Conservation (phyloP, 352 stramenopile genomes). For the Pythium myriotylum region DNA sequence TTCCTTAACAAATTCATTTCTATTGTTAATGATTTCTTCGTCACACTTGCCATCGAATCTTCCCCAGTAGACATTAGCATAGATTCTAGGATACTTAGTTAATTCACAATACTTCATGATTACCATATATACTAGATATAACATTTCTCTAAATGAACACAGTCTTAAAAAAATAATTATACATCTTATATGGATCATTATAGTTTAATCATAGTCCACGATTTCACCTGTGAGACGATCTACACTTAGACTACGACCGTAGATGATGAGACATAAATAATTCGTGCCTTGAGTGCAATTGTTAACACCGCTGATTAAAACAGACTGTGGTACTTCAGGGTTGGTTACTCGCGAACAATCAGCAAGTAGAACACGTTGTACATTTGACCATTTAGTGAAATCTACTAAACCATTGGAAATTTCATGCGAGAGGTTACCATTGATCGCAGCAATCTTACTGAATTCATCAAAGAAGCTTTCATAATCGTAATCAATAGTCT, state of each 20-base stretch:
- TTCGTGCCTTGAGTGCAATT: slow-evolving; percentile 17
- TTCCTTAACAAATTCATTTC: slow-evolving; percentile 9
- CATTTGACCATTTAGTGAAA: too few relatives aligned
- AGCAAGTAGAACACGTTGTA: too few relatives aligned
- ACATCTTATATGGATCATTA: slow-evolving; percentile 13
- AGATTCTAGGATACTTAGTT: too few relatives aligned
- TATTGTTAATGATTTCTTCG: slow-evolving; percentile 8
- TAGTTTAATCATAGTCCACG: slow-evolving; percentile 14
- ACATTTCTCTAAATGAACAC: slow-evolving; percentile 14
- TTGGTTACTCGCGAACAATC: too few relatives aligned
- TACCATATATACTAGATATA: slow-evolving; percentile 4
- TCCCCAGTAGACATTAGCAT: too few relatives aligned
- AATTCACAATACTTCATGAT: slow-evolving; percentile 6
- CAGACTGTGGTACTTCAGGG: slow-evolving; percentile 8
- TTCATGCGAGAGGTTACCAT: slow-evolving; percentile 24
- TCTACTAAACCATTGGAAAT: slow-evolving; percentile 30
- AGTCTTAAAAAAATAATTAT: slow-evolving; percentile 15
- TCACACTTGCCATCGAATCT: too few relatives aligned
- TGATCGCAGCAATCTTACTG: slow-evolving; percentile 29
- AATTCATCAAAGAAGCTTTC: too few relatives aligned
- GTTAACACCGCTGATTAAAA: slow-evolving; percentile 17
- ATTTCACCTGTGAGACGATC: slow-evolving; percentile 21
- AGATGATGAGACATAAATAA: slow-evolving; percentile 2
- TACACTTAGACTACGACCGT: not conserved
- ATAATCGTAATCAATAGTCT: too few relatives aligned